These are phyloP conservation scores for Silene vulgaris DNA, from an alignment of 179 eudicot genomes.

Conservation along the genomic window DNA sequence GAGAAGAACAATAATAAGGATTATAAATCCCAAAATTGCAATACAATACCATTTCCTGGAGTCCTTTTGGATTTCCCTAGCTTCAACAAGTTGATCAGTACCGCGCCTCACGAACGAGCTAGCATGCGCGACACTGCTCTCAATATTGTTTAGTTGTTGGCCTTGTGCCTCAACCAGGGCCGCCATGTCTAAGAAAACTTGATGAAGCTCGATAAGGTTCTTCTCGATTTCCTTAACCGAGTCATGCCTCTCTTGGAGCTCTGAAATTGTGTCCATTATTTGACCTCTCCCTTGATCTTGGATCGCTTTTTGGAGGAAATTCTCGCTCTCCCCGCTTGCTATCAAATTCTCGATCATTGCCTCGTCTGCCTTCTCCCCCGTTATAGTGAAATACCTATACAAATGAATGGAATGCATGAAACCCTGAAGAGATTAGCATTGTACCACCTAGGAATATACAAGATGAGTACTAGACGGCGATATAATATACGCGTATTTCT, in stretches of 20 bases:
- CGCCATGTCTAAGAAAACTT: constrained; percentile 81
- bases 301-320: constrained; percentile 79
- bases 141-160: constrained; percentile 69
- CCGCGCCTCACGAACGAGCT: constrained; percentile 75
- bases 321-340: constrained; percentile 74
- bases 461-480: too few species aligned
- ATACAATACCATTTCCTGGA: constrained; percentile 52
- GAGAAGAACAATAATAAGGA: constrained; percentile 35
- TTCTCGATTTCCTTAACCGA: constrained; percentile 77
- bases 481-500: too few species aligned
- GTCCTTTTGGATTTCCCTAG: constrained; percentile 54
- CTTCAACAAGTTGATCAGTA: constrained; percentile 54
- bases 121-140: constrained; percentile 68
- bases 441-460: too few species aligned
- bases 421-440: neutral
- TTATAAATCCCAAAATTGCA: constrained; percentile 35
- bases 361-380: constrained; percentile 77
- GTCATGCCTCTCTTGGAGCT: constrained; percentile 73
- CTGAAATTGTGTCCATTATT: constrained; percentile 74
- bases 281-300: constrained; percentile 84
- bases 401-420: neutral
- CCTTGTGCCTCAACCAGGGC: constrained; percentile 82
- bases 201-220: constrained; percentile 68
- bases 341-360: constrained; percentile 60
- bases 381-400: constrained; percentile 58